Conservation (phyloP, 2,329 filamentous ascomycete species). For the Colletotrichum trifolii region DNA sequence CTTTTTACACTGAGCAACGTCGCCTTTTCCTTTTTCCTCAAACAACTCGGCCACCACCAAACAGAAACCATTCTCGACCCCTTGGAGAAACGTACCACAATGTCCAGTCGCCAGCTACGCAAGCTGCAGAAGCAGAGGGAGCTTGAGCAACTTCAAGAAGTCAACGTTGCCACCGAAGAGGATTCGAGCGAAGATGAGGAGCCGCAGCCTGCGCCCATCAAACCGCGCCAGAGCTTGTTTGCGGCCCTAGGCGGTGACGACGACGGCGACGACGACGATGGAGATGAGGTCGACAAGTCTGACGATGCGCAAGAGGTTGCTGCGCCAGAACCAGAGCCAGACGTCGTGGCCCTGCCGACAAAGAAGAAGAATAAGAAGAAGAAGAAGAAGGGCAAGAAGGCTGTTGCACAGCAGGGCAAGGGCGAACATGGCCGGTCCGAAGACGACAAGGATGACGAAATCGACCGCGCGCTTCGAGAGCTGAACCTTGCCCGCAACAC, state of each 20-base stretch:
- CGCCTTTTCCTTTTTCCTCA: no score
- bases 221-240: conserved; percentile 60
- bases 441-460: conserved; percentile 59
- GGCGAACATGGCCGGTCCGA: conserved; percentile 32
- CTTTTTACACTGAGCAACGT: neutral
- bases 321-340: conserved; percentile 36
- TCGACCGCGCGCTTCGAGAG: conserved; percentile 64
- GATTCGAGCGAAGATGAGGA: conserved; percentile 45
- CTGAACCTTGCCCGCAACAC: conserved; percentile 52
- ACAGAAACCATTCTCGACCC: neutral
- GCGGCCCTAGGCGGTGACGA: conserved; percentile 59
- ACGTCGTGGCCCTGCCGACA: conserved; percentile 34
- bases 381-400: conserved; percentile 48
- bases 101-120: conserved; percentile 64
- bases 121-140: conserved; percentile 64
- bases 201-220: conserved; percentile 46
- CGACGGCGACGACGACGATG: conserved; percentile 48
- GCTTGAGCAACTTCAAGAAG: conserved; percentile 46
- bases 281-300: conserved; percentile 48
- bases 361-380: conserved; percentile 53
- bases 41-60: neutral
- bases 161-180: conserved; percentile 43
- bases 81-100: conserved; percentile 39
- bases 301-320: conserved; percentile 42
- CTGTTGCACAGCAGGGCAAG: conserved; percentile 40